A percentile compares a stretch with the other conserved stretches of the same genome.
phyloP scores from a whole-genome alignment of 179 eudicot species.

The Nepenthes alata region DNA sequence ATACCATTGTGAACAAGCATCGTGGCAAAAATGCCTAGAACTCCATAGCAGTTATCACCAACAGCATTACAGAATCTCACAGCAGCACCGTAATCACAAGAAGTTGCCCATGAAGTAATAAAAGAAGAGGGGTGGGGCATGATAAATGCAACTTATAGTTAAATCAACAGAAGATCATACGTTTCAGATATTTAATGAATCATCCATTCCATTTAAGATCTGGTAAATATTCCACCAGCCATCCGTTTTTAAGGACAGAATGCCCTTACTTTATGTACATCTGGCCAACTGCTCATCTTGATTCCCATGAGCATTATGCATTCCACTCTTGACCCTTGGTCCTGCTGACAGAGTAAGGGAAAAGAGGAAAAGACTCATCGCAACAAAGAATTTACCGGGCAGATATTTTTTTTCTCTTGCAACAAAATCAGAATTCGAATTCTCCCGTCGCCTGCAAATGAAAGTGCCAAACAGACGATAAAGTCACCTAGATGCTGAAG shows the following conservation, averaged over 20 bases:
- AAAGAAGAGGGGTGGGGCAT: no score
- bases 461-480: constrained; percentile 12
- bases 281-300: constrained; percentile 12
- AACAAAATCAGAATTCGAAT: constrained; percentile 21
- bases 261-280: constrained; percentile 22
- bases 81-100: no score
- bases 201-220: no score
- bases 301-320: constrained; percentile 9
- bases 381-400: background rate
- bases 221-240: constrained; percentile 3
- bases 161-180: no score
- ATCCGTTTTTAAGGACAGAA: constrained; percentile 13
- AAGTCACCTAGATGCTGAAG: background rate
- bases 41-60: no score
- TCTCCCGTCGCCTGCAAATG: constrained; percentile 23
- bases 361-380: background rate
- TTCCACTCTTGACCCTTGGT: constrained; percentile 9
- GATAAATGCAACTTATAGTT: no score
- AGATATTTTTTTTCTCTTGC: background rate
- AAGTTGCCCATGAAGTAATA: no score
- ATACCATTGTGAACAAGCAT: no score
- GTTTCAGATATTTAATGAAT: no score
- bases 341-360: constrained; percentile 6
- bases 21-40: no score
- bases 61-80: no score